phyloP scores from a whole-genome alignment of 1,139 yeast species.

The Geotrichum bryndzae region DNA sequence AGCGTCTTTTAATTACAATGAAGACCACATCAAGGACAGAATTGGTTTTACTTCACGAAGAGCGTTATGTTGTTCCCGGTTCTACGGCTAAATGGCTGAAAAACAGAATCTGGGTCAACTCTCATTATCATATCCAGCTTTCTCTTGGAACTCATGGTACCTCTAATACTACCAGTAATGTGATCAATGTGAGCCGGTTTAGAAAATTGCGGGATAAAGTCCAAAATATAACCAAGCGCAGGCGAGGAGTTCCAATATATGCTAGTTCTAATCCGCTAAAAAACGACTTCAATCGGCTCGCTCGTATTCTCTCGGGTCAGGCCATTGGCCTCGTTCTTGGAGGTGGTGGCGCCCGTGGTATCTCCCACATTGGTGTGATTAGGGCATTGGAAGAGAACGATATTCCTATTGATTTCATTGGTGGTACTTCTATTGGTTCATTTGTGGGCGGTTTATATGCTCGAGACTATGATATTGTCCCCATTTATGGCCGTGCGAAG shows the following conservation, averaged over 20 bases:
- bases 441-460: slow-evolving; percentile 96
- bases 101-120: slow-evolving; percentile 81
- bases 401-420: slow-evolving; percentile 86
- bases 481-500: slow-evolving; percentile 85
- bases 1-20: slow-evolving; percentile 62
- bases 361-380: slow-evolving; percentile 88
- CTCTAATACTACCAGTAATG: background rate
- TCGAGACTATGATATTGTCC: slow-evolving; percentile 81
- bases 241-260: slow-evolving; percentile 34
- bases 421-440: slow-evolving; percentile 95
- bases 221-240: slow-evolving; percentile 33
- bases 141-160: slow-evolving; percentile 3
- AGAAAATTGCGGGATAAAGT: slow-evolving; percentile 30
- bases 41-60: slow-evolving; percentile 76
- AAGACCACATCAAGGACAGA: slow-evolving; percentile 88
- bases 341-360: slow-evolving; percentile 97
- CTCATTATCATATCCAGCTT: slow-evolving; percentile 80
- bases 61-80: slow-evolving; percentile 76
- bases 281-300: slow-evolving; percentile 82
- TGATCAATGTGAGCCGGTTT: slow-evolving; percentile 20
- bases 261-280: slow-evolving; percentile 55
- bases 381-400: slow-evolving; percentile 90
- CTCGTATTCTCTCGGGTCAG: slow-evolving; percentile 83
- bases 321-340: slow-evolving; percentile 93
- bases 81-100: slow-evolving; percentile 81